These are phyloP conservation scores for Nymphaea thermarum DNA, from an alignment of 164 flowering plant species.

Conservation along the genomic window DNA sequence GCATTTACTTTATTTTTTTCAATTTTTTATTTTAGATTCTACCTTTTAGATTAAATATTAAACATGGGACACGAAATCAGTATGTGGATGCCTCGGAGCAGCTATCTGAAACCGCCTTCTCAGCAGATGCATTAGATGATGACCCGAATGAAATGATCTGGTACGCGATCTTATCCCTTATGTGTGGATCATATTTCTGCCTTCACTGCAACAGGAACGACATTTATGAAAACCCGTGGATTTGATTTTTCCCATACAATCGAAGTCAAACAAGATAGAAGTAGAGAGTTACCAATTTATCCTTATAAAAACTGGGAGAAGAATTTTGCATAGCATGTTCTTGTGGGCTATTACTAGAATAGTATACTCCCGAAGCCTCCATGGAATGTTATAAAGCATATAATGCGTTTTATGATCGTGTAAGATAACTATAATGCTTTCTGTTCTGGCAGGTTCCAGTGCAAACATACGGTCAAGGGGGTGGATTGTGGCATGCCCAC, in stretches of 20 bases:
- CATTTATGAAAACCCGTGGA: too few species aligned
- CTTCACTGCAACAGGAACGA: too few species aligned
- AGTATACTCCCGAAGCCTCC: too few species aligned
- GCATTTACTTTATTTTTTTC: background rate
- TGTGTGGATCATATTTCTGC: background rate
- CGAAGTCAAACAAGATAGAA: too few species aligned
- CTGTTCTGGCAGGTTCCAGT: constrained; percentile 62
- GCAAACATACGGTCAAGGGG: constrained; percentile 79
- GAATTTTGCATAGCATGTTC: too few species aligned
- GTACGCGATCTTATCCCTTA: constrained; percentile 23
- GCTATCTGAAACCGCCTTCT: constrained; percentile 16
- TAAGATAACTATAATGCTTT: background rate
- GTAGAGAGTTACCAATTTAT: too few species aligned
- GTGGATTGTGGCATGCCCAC: constrained; percentile 6
- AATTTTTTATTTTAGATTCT: constrained; percentile 32
- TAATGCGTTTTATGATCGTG: too few species aligned
- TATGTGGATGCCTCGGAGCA: constrained; percentile 15
- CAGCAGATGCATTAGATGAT: constrained; percentile 12
- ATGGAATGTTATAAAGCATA: too few species aligned
- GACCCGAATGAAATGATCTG: constrained; percentile 45
- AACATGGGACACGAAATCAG: constrained; percentile 24
- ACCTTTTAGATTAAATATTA: constrained; percentile 50
- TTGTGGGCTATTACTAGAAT: too few species aligned
- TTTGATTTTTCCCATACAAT: too few species aligned
- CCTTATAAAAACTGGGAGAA: too few species aligned